Evolutionary conservation across 257 asterid species (phyloP).

Genomic region (Fraxinus cuspidata): DNA sequence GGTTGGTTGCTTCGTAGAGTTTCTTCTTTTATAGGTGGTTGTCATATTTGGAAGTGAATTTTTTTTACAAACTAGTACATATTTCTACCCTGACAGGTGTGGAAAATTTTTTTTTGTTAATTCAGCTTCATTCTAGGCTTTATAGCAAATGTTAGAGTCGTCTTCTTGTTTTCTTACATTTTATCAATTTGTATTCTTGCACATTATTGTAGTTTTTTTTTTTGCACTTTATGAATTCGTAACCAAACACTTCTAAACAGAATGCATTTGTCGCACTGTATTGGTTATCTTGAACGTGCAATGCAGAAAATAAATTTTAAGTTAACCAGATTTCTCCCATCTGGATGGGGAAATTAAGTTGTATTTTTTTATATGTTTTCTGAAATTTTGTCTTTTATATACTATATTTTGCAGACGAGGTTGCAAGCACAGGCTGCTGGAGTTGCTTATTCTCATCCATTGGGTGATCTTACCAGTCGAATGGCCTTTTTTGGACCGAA

Average conservation of each 20-base stretch:
- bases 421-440: conserved; percentile 99
- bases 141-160: neutral
- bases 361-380: neutral
- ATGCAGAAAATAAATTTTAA: neutral
- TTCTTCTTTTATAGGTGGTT: neutral
- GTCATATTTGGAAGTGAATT: neutral
- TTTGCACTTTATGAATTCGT: neutral
- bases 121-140: neutral
- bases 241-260: neutral
- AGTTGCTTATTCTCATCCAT: conserved; percentile 75
- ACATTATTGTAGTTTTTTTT: neutral
- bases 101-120: neutral
- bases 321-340: neutral
- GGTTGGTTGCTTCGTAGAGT: neutral
- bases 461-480: conserved; percentile 80
- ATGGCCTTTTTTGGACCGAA: conserved; percentile 92
- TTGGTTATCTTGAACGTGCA: neutral
- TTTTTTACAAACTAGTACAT: neutral
- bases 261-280: neutral
- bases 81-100: neutral
- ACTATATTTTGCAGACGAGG: conserved; percentile 57
- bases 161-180: neutral
- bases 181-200: neutral
- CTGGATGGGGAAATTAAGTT: neutral
- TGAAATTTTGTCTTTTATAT: too few species aligned